A percentile compares a stretch with the other conserved stretches of the same genome.
Evolutionary conservation across 73 alveolate species (phyloP).

Genomic region (Tetrahymena elliotti): DNA sequence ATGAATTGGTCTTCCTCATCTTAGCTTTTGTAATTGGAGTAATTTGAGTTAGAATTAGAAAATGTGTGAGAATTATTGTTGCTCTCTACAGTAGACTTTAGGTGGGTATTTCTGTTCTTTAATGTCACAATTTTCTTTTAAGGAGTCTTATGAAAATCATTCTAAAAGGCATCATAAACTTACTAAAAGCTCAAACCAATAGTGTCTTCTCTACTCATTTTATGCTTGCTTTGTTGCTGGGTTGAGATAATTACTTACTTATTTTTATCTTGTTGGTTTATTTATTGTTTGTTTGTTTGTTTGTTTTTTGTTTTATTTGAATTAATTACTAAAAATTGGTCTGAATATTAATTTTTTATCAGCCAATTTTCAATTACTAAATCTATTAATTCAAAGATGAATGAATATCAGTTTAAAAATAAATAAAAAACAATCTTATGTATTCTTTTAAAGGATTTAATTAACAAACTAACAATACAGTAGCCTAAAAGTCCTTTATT

Average conservation of each 20-base stretch:
- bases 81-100: neutral
- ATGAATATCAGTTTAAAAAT: neutral
- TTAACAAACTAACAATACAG: neutral
- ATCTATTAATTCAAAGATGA: neutral
- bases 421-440: neutral
- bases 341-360: neutral
- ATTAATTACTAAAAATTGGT: neutral
- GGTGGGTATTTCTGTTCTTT: neutral
- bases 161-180: neutral
- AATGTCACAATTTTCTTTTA: neutral
- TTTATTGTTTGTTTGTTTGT: no score
- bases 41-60: neutral
- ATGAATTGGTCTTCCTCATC: neutral
- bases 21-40: neutral
- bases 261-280: neutral
- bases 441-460: neutral
- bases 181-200: neutral
- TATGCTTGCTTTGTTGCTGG: neutral
- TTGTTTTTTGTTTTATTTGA: neutral
- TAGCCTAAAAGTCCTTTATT: neutral
- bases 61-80: neutral
- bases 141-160: neutral
- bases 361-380: neutral
- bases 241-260: neutral
- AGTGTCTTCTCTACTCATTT: neutral